A percentile compares a stretch with the other conserved stretches of the same genome.
phyloP scores from a whole-genome alignment of 306 rosid species.

The Trifolium subterraneum region DNA sequence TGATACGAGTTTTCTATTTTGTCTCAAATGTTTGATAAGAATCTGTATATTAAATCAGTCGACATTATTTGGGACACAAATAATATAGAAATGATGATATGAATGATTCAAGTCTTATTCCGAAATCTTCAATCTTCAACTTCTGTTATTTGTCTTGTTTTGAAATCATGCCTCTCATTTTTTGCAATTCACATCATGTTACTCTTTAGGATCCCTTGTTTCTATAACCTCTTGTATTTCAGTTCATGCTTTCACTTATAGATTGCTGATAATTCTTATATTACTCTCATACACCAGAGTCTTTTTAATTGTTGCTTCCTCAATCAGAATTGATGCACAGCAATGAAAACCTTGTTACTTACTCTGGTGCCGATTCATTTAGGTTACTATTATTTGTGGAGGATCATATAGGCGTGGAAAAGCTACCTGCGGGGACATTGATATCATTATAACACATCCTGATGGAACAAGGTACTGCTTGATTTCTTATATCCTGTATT shows the following conservation, averaged over 20 bases:
- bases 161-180: background rate
- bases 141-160: slow-evolving; percentile 17
- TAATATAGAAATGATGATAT: background rate
- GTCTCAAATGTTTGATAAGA: slow-evolving; percentile 14
- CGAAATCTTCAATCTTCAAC: background rate
- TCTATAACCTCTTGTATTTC: slow-evolving; percentile 31
- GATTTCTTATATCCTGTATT: slow-evolving; percentile 16
- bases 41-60: slow-evolving; percentile 17
- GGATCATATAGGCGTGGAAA: slow-evolving; percentile 95
- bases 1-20: slow-evolving; percentile 12
- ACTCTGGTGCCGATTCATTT: slow-evolving; percentile 29
- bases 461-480: slow-evolving; percentile 78
- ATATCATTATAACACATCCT: slow-evolving; percentile 85
- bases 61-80: background rate
- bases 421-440: slow-evolving; percentile 94
- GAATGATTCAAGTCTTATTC: background rate
- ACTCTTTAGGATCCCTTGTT: slow-evolving; percentile 16
- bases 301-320: slow-evolving; percentile 6
- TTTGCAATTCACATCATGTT: slow-evolving; percentile 14
- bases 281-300: slow-evolving; percentile 22
- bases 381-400: slow-evolving; percentile 83
- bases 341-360: slow-evolving; percentile 24
- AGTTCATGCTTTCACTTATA: slow-evolving; percentile 21
- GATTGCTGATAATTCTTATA: slow-evolving; percentile 24
- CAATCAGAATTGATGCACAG: slow-evolving; percentile 19